Conservation (phyloP, 495 filamentous ascomycete species). For the Letharia columbiana region DNA sequence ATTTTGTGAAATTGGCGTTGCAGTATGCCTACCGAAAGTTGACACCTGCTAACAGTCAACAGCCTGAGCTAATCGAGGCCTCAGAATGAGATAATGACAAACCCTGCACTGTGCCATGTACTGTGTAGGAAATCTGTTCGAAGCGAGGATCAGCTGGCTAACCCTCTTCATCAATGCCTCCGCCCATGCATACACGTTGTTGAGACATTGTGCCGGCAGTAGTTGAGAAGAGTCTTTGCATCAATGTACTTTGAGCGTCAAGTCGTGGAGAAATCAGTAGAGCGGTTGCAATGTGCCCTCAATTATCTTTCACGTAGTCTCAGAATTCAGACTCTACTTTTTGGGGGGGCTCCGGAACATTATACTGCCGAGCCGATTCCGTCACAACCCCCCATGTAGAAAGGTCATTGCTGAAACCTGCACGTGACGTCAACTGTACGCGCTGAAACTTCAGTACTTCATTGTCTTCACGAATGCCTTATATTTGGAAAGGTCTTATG, state of each 20-base stretch:
- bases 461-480: background rate
- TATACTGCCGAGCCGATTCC: too few relatives aligned
- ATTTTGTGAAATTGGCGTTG: background rate
- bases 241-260: background rate
- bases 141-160: background rate
- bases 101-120: slow-evolving; percentile 48
- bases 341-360: too few relatives aligned
- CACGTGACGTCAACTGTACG: slow-evolving; percentile 11
- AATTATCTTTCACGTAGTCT: background rate
- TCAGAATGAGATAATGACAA: slow-evolving; percentile 11
- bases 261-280: background rate
- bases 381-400: too few relatives aligned
- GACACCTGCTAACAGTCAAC: slow-evolving; percentile 43
- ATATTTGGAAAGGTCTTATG: background rate
- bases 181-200: slow-evolving; percentile 11
- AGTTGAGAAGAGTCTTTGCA: slow-evolving; percentile 10
- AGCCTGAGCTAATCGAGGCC: background rate
- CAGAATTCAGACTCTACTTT: too few relatives aligned
- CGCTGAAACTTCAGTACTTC: background rate
- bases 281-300: background rate
- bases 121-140: slow-evolving; percentile 42
- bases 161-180: background rate
- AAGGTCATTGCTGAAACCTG: slow-evolving; percentile 1
- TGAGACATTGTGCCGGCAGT: slow-evolving; percentile 16
- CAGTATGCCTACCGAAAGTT: slow-evolving; percentile 52